Percentiles rank a stretch among this genome's conserved stretches.
Conservation (phyloP, 768 basidiomycete genomes). For the Boletus sp. region DNA sequence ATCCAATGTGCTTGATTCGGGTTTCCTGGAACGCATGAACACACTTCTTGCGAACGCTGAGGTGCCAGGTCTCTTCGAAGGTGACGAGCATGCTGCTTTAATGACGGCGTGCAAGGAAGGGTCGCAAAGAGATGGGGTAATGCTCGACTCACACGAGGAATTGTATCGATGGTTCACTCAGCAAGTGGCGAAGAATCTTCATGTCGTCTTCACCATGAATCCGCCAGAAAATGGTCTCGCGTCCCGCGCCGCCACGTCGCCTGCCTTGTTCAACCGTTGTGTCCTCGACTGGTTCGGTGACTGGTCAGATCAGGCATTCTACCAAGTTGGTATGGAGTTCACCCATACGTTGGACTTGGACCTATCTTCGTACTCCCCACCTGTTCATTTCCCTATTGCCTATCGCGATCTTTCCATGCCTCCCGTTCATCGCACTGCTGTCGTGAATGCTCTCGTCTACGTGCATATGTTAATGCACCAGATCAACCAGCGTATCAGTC, state of each 20-base stretch:
- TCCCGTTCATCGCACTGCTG: conserved; percentile 85
- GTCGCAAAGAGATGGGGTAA: conserved; percentile 96
- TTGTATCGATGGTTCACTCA: conserved; percentile 98
- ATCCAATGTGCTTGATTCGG: conserved; percentile 97
- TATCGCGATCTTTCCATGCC: conserved; percentile 82
- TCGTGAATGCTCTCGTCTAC: conserved; percentile 90
- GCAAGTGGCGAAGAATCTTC: conserved; percentile 96
- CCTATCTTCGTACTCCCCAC: conserved; percentile 73
- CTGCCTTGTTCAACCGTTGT: conserved; percentile 97
- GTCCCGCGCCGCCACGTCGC: conserved; percentile 94
- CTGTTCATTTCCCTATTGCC: conserved; percentile 81
- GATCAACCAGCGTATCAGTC: conserved; percentile 85
- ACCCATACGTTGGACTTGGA: conserved; percentile 93
- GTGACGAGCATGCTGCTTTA: conserved; percentile 95
- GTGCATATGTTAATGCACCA: conserved; percentile 88
- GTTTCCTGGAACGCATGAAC: conserved; percentile 99
- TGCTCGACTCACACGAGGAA: conserved; percentile 98
- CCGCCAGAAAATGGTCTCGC: conserved; percentile 95
- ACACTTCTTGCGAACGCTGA: conserved; percentile 99
- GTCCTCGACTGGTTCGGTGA: conserved; percentile 99
- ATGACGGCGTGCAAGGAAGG: conserved; percentile 99
- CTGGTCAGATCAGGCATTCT: conserved; percentile 98
- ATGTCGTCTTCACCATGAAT: conserved; percentile 99
- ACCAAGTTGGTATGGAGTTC: conserved; percentile 97
- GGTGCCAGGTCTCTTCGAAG: conserved; percentile 99